These are phyloP conservation scores for Talaromyces nanjingensis DNA, from an alignment of 495 filamentous ascomycete species.

Conservation along the genomic window DNA sequence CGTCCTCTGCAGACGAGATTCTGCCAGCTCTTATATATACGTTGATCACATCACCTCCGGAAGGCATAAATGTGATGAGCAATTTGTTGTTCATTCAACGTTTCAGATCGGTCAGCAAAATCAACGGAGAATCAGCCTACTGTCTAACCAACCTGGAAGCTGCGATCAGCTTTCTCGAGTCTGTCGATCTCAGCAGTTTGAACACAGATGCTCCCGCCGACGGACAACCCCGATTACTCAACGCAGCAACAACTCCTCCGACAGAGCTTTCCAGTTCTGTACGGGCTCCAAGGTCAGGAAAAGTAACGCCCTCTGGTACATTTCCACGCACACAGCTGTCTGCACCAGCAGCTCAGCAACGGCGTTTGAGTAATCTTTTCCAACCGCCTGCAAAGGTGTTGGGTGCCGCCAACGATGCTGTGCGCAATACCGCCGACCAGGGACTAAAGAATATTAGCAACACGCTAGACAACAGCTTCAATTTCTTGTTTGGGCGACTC, in stretches of 20 bases:
- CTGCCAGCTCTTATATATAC: slow-evolving; percentile 94
- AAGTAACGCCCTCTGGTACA: slow-evolving; percentile 30
- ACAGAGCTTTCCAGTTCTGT: slow-evolving; percentile 29
- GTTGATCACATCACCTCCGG: slow-evolving; percentile 81
- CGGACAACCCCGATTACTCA: slow-evolving; percentile 53
- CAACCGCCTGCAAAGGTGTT: slow-evolving; percentile 72
- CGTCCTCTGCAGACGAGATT: slow-evolving; percentile 94
- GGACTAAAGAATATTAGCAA: slow-evolving; percentile 82
- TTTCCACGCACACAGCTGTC: slow-evolving; percentile 32
- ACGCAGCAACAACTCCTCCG: slow-evolving; percentile 42
- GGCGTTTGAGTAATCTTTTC: slow-evolving; percentile 76
- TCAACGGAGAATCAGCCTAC: slow-evolving; percentile 91
- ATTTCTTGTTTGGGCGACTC: slow-evolving; percentile 85
- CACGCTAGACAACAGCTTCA: slow-evolving; percentile 85
- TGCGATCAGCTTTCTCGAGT: slow-evolving; percentile 92
- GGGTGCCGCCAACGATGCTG: slow-evolving; percentile 73
- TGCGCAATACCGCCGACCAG: slow-evolving; percentile 83
- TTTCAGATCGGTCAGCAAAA: slow-evolving; percentile 78
- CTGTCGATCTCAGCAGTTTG: slow-evolving; percentile 87
- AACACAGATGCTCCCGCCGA: slow-evolving; percentile 68
- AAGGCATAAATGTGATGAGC: slow-evolving; percentile 83
- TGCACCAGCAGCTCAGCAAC: slow-evolving; percentile 41
- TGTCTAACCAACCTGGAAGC: slow-evolving; percentile 96
- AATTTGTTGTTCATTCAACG: slow-evolving; percentile 90
- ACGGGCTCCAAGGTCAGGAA: slow-evolving; percentile 25